Percentiles rank a stretch among this genome's conserved stretches.
These are phyloP conservation scores for Spathaspora girioi DNA, from an alignment of 805 yeast species.

Conservation along the genomic window DNA sequence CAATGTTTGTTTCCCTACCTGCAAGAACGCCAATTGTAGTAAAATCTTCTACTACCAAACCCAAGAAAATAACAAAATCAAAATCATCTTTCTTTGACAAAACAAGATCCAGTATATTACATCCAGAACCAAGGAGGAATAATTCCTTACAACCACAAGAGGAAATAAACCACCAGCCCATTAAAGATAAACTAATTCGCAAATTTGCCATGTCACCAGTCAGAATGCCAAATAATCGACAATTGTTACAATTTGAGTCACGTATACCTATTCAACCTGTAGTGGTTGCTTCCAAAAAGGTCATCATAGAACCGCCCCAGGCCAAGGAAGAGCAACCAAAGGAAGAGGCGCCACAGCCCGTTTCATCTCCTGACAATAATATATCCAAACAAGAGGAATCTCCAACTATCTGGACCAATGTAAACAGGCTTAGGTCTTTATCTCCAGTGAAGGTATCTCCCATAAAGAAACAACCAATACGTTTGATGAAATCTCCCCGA, in stretches of 20 bases:
- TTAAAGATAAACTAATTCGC: not conserved
- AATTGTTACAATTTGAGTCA: conserved; percentile 1
- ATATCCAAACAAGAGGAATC: not conserved
- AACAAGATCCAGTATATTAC: not conserved
- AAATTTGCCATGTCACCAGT: conserved; percentile 9
- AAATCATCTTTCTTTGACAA: not conserved
- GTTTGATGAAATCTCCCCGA: not conserved
- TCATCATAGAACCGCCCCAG: not conserved
- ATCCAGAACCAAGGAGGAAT: not conserved
- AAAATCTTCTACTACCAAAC: conserved; percentile 13
- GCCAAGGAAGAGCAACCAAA: not conserved
- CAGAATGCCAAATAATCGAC: conserved; percentile 3
- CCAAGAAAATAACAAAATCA: conserved; percentile 1
- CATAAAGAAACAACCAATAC: not conserved
- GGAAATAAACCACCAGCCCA: no score
- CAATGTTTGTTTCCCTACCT: conserved; percentile 35
- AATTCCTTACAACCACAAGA: not conserved
- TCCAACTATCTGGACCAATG: conserved; percentile 2
- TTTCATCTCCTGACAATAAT: not conserved
- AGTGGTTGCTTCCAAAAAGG: not conserved
- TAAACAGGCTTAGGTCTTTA: conserved; percentile 3
- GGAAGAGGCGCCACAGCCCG: not conserved
- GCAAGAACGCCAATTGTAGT: conserved; percentile 34
- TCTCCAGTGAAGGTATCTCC: conserved; percentile 2
- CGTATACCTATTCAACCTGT: not conserved